Conservation (phyloP, 1,139 yeast species). For the Hansenula lynferdii region DNA sequence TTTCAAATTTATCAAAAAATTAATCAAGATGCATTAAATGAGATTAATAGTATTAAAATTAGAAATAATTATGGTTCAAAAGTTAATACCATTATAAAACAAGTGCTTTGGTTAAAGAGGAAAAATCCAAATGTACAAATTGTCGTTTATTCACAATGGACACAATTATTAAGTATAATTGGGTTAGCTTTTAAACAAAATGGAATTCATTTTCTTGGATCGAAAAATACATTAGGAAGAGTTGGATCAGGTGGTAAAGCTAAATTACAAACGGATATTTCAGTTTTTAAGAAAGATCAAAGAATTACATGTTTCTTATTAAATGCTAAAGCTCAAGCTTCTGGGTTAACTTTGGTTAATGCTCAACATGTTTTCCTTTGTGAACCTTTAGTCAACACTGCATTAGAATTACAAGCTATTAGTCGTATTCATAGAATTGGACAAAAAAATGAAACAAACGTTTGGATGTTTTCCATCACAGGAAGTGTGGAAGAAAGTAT, state of each 20-base stretch:
- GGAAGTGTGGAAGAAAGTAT: constrained; percentile 91
- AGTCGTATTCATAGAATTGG: constrained; percentile 93
- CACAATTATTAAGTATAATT: constrained; percentile 62
- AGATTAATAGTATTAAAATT: constrained; percentile 43
- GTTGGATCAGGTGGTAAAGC: constrained; percentile 13
- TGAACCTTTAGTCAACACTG: constrained; percentile 88
- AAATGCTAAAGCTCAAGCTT: constrained; percentile 82
- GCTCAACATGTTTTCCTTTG: constrained; percentile 88
- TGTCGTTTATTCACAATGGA: constrained; percentile 86
- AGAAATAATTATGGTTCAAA: constrained; percentile 70
- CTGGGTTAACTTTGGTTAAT: constrained; percentile 85
- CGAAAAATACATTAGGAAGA: constrained; percentile 8
- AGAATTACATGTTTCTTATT: constrained; percentile 75
- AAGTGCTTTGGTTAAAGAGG: constrained; percentile 55
- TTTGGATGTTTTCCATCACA: constrained; percentile 85
- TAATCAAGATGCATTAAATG: constrained; percentile 34
- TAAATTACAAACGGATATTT: constrained; percentile 39
- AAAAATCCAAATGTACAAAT: constrained; percentile 68
- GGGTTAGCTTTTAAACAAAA: constrained; percentile 63
- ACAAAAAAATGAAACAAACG: constrained; percentile 71
- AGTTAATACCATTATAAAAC: constrained; percentile 76
- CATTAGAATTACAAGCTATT: constrained; percentile 86
- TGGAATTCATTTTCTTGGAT: constrained; percentile 42
- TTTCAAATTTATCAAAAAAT: constrained; percentile 46
- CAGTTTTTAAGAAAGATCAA: constrained; percentile 59